Conservation (phyloP, 169 alveolate genomes). For the Plasmodium vivax region DNA sequence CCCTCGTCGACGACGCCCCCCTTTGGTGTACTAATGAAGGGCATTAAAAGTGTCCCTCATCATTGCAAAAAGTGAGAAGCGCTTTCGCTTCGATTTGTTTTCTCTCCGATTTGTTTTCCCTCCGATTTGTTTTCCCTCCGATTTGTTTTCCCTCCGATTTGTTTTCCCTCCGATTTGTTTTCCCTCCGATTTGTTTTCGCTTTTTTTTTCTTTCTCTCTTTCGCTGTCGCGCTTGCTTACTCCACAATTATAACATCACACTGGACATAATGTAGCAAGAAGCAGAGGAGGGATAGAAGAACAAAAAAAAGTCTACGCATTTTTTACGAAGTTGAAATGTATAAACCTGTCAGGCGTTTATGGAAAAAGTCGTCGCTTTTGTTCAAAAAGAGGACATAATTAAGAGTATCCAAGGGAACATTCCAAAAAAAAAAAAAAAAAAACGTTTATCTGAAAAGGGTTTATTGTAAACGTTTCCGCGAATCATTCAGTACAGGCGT, state of each 20-base stretch:
- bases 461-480: background rate
- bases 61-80: background rate
- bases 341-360: background rate
- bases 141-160: too few species aligned
- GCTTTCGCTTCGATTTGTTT: background rate
- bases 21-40: background rate
- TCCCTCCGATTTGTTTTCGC: background rate
- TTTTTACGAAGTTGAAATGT: constrained; percentile 27
- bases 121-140: too few species aligned
- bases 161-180: too few species aligned
- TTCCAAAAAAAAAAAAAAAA: background rate
- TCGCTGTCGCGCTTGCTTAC: constrained; percentile 29
- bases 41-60: background rate
- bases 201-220: background rate
- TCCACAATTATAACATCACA: constrained; percentile 70
- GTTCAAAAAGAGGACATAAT: constrained; percentile 23
- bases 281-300: constrained; percentile 33
- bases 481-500: background rate
- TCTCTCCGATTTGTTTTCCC: background rate
- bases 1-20: background rate
- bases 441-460: background rate
- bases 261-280: constrained; percentile 14
- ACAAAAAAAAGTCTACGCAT: constrained; percentile 44
- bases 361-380: constrained; percentile 2
- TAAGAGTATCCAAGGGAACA: constrained; percentile 2